Evolutionary conservation across 1,139 yeast genomes (phyloP), one percentile per base, ranked within the genome.

Genomic region (Protomyces inouyei): DNA sequence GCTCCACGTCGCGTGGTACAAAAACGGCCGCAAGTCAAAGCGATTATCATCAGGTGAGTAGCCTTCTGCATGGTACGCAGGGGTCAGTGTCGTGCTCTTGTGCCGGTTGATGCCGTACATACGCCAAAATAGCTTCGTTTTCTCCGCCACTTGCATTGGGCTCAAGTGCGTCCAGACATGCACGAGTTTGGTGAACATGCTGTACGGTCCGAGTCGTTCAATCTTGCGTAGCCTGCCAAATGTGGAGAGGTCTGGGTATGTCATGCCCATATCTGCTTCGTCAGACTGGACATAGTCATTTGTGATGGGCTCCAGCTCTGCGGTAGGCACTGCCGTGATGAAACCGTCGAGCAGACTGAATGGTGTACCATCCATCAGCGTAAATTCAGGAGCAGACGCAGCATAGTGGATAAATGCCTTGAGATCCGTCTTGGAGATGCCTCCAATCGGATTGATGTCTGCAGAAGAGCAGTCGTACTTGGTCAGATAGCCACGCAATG

Each of bases 11-110:
- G 98, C 97, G 70, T 88, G 85, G 66, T 93, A 89, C 74, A 93
- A 80, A 74, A 93, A 91, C 21, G 98, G 99, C 69, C 99, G 82
- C 72, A 95, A 79, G 74, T 93, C 99, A 74, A 88, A 93, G 71
- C 99, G 82, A 75, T 93, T 93, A 74, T 93, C 99, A 75, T 93
- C 99, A 0, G 98, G 98, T 0, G 97, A 90, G 73, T 95, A 93
- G 72, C 89, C 95, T 74, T 93, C 99, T 0, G 98, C 98, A 72
- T 93, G 98, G 73, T 93, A 95, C 28, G 96, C 84, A 14, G 99
- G 99, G 0, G 99, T 93, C 76, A 92, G 81, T 18, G 95, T 92
- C 0, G 98, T 93, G 86, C 90, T 95, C 76, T 93, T 93, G 76
- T 93, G 99, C 72, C 99, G 85, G 75, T 93, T 93, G 65, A 93